Percentiles rank a stretch among this genome's conserved stretches.
Evolutionary conservation across 805 yeast species (phyloP).

Genomic region (Kodamaea hsintzibuensis): DNA sequence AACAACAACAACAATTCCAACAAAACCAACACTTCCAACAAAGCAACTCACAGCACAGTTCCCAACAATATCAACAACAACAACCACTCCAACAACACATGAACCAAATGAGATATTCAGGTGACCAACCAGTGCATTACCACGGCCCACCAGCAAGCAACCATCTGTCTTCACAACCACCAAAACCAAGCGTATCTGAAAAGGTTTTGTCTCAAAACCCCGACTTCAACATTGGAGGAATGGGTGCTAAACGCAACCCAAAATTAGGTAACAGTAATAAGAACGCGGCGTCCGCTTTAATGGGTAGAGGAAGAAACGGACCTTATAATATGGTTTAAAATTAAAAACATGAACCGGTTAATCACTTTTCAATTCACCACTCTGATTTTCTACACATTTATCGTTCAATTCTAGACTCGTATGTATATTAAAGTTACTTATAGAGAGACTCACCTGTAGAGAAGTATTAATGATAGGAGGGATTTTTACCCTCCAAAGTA

Average conservation of each 20-base stretch:
- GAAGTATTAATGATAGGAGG: background rate
- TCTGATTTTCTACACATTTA: background rate
- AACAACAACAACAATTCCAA: slow-evolving; percentile 22
- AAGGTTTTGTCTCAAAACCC: slow-evolving; percentile 41
- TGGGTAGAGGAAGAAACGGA: slow-evolving; percentile 18
- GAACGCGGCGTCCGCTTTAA: slow-evolving; percentile 14
- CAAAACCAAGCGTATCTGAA: slow-evolving; percentile 36
- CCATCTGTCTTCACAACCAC: slow-evolving; percentile 2
- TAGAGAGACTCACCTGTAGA: background rate
- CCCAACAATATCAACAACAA: slow-evolving; percentile 6
- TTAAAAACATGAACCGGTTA: background rate
- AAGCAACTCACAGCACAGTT: slow-evolving; percentile 19
- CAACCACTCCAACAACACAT: slow-evolving; percentile 9
- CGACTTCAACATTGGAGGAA: slow-evolving; percentile 34
- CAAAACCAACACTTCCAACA: slow-evolving; percentile 18
- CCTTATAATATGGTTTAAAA: slow-evolving; percentile 13
- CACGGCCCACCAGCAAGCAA: slow-evolving; percentile 9
- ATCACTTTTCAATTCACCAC: background rate
- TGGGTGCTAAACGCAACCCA: slow-evolving; percentile 9
- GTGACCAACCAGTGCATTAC: background rate
- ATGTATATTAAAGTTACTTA: background rate
- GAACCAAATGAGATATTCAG: slow-evolving; percentile 3
- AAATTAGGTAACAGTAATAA: slow-evolving; percentile 9
- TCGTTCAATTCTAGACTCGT: background rate
- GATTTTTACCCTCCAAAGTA: too few relatives aligned